Base-by-base conservation (phyloP, 345 rosid genomes). In the Moricandia arvensis region DNA sequence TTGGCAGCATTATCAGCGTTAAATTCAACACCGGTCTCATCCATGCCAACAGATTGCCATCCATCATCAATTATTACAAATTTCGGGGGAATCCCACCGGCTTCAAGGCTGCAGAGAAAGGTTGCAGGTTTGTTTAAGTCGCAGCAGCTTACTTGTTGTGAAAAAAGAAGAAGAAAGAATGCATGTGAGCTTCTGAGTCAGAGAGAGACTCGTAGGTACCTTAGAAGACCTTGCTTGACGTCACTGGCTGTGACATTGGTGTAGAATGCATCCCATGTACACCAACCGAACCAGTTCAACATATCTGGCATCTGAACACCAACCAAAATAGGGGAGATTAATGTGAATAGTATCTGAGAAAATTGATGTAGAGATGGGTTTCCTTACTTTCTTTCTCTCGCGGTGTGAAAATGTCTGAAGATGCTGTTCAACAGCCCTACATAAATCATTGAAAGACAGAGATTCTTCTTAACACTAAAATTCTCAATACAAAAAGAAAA, bases 221-320 rank as follows among this genome's bases (percentile, higher is more conserved):
- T 57, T 24, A 24, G 33, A 57, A 57, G 61, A 26, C 61, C 61
- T 24, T 57, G 15, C 33, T 57, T 57, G 61, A 57, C 61, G 33
- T 57, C 61, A 21, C n/a, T 55, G 3, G 59, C 59, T 24, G 59
- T 55, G 59, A 55, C 59, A 57, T 57, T 57, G 61, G 61, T 57
- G 61, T 24, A 57, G 61, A 57, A 57, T 5, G 61, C 61, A 57
- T 57, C 61, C 61, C 61, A 24, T 11, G 61, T 57, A 33, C 61
- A 57, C 61, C 61, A 57, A 57, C 61, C 61, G 61, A 57, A 57
- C 61, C 61, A 57, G 61, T 57, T 57, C 61, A 57, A 57, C 61
- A 57, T 57, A 57, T 57, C 61, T 26, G 61, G 61, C 61, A 57
- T 57, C 61, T 57, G 61, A 21, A 8, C 6, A 53, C 27, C 27